Evolutionary conservation across 148 eudicot species (phyloP), one percentile per base, ranked within the genome.

Genomic region (Rhododendron ferrugineum): DNA sequence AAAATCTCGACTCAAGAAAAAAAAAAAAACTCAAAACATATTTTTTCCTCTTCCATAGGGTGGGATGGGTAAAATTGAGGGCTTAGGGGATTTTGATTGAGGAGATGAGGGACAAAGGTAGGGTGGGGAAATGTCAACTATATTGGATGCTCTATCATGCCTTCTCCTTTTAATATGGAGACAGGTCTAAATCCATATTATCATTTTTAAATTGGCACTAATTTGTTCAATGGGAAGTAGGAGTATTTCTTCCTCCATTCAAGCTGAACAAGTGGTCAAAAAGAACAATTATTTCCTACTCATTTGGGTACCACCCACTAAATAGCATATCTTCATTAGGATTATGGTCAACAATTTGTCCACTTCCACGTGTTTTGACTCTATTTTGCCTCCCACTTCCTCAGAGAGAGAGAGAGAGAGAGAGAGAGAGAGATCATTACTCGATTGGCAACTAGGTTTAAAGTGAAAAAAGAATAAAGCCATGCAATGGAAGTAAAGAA

Each of bases 261-360:
- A 34, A 50, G 28, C 80, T 11, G 52, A 50, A 22, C 82, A 30
- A 18, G 52, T 84, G 34, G 66, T 26, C 23, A 36, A 62, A 85
- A 73, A 78, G 47, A 66, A 76, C 76, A 89, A 89, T 89, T 28
- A 89, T 89, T 86, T 84, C 56, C 86, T 42, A 86, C 88, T 89
- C 90, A 89, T 89, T 89, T 68, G 88, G 87, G 86, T 75, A 77
- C 84, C 87, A 79, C 77, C 85, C 86, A 82, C 89, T 40, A 74
- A 49, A 79, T 50, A 46, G 81, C 84, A 82, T 77, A 82, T 85
- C 88, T 89, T 89, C 60, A 37, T 84, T 75, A 84, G 62, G 81
- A 87, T 87, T 54, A 79, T 78, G 80, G 88, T 83, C 86, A 34
- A 82, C 86, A 34, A 82, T 32, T 85, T 80, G 62, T 54, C 82